Percentiles rank a stretch among this genome's conserved stretches.
Evolutionary conservation across 2,329 filamentous ascomycete species (phyloP).

Genomic region (Penicillium sp.): DNA sequence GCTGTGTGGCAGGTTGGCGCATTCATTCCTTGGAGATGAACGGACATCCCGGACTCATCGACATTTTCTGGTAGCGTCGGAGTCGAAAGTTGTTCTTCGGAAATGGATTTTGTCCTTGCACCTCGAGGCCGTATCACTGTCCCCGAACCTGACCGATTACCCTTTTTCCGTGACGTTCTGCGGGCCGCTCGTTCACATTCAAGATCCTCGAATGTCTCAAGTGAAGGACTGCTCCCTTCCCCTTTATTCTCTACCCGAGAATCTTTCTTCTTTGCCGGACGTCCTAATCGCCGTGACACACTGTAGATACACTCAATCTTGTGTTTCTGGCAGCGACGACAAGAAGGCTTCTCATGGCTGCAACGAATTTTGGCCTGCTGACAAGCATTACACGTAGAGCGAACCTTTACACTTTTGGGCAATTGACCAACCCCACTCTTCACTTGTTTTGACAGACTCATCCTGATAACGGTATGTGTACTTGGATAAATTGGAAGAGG

Average conservation of each 20-base stretch:
- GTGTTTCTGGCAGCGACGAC: conserved; percentile 36
- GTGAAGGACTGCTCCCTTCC: background rate
- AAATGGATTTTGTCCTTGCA: background rate
- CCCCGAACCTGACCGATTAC: background rate
- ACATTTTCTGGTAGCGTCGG: background rate
- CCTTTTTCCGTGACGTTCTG: conserved; percentile 4
- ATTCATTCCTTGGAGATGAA: background rate
- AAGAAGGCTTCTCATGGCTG: conserved; percentile 38
- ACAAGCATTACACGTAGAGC: conserved; percentile 41
- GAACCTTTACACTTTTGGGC: conserved; percentile 36
- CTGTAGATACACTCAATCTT: conserved; percentile 38
- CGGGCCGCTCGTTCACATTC: conserved; percentile 3
- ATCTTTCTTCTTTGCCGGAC: conserved; percentile 34
- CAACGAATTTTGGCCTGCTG: conserved; percentile 41
- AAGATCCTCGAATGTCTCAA: background rate
- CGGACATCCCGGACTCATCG: background rate
- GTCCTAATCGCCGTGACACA: conserved; percentile 35
- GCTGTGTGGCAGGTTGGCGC: background rate
- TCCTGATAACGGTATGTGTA: background rate
- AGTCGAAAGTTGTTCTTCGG: background rate
- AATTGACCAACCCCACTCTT: conserved; percentile 12
- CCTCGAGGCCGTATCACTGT: background rate
- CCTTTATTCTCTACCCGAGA: background rate
- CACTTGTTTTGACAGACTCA: conserved; percentile 2
- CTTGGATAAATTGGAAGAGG: background rate